Evolutionary conservation across 306 rosid genomes (phyloP).

Genomic region (Adenanthera pavonina): DNA sequence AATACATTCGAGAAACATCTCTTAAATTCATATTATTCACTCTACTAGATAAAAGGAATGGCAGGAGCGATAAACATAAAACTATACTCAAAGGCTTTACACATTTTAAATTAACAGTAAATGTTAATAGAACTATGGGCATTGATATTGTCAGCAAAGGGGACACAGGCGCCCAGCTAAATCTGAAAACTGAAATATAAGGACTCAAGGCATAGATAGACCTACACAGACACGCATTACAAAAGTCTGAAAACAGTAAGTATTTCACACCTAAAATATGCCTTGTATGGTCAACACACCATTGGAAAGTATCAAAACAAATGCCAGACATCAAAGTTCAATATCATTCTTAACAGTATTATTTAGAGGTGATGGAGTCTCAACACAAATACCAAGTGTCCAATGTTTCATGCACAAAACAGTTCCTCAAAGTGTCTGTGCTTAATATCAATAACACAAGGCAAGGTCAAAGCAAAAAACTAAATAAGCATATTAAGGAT

Average conservation of each 20-base stretch:
- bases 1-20: constrained; percentile 31
- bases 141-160: background rate
- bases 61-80: constrained; percentile 2
- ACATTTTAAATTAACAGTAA: constrained; percentile 20
- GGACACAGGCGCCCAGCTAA: background rate
- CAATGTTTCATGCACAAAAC: background rate
- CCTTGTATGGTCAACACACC: background rate
- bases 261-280: background rate
- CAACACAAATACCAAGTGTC: constrained; percentile 7
- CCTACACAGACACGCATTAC: background rate
- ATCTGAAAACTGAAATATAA: background rate
- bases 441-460: background rate
- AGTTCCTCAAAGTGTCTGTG: background rate
- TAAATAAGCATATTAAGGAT: constrained; percentile 6
- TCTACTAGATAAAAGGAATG: background rate
- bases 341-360: background rate
- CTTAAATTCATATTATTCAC: background rate
- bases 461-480: background rate
- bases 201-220: background rate
- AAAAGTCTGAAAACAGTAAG: background rate
- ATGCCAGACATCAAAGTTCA: background rate
- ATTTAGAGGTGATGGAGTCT: background rate
- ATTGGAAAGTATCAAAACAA: background rate
- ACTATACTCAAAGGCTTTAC: constrained; percentile 10
- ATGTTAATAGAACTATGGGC: background rate